These are phyloP conservation scores for Rhododendron henanense DNA, from an alignment of 148 eudicot species.

Conservation along the genomic window DNA sequence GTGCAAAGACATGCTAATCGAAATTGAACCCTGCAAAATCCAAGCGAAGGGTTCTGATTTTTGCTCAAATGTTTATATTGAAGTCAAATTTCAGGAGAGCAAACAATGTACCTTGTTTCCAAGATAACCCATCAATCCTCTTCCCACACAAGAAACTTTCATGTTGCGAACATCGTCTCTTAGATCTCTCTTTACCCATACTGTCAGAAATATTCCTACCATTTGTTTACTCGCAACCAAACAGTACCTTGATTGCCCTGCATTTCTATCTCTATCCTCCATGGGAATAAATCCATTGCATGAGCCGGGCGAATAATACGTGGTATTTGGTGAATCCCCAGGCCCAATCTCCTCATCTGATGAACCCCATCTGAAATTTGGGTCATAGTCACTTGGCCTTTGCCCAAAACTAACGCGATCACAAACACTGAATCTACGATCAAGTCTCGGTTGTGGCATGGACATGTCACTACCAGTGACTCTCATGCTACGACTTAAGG, in stretches of 20 bases:
- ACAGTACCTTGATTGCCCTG: slow-evolving; percentile 63
- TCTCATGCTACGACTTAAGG: slow-evolving; percentile 70
- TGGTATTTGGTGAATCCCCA: slow-evolving; percentile 39
- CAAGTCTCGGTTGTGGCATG: slow-evolving; percentile 47
- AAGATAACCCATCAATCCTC: slow-evolving; percentile 98
- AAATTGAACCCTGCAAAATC: slow-evolving; percentile 86
- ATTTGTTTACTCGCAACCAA: slow-evolving; percentile 95
- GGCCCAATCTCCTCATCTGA: slow-evolving; percentile 73
- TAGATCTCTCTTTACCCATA: slow-evolving; percentile 82
- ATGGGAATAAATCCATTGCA: slow-evolving; percentile 36
- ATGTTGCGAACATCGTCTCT: slow-evolving; percentile 73
- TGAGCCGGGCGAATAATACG: slow-evolving; percentile 43
- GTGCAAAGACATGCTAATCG: slow-evolving; percentile 97
- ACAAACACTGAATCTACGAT: slow-evolving; percentile 83
- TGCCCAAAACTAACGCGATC: slow-evolving; percentile 57
- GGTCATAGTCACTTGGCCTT: slow-evolving; percentile 64
- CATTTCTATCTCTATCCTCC: slow-evolving; percentile 53
- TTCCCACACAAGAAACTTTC: slow-evolving; percentile 95
- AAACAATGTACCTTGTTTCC: slow-evolving; percentile 78
- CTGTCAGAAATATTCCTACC: slow-evolving; percentile 92
- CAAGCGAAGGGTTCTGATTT: slow-evolving; percentile 9
- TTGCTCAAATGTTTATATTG: not conserved
- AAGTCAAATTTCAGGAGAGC: not conserved
- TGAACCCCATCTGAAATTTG: slow-evolving; percentile 49
- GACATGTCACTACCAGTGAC: slow-evolving; percentile 40